Evolutionary conservation across 495 filamentous ascomycete species (phyloP), one percentile per base, ranked within the genome.

Genomic region (Cetradonia linearis): DNA sequence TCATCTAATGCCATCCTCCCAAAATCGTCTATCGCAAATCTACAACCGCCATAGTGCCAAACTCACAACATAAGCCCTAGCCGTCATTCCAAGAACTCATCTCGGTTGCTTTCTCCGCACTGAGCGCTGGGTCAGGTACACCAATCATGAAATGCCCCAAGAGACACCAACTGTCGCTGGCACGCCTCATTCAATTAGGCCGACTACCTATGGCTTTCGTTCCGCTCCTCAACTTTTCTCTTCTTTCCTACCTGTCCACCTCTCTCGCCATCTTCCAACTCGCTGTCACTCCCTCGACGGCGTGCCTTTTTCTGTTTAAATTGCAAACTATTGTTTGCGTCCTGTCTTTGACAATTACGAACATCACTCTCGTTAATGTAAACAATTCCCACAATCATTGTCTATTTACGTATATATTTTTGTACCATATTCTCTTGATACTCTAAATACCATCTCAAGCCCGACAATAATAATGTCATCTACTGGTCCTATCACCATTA

Each of bases 321-420:
- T 62, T 69, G 76, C 70, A 77, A 70, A 74, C 72, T 3, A 67
- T 73, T 63, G 71, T 77, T 70, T 78, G 73, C 72, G 76, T 78
- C 76, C 77, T 69, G 68, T 80, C 76, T 40, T 79, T 77, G 63
- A 63, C 60, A 47, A 49, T 34, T 27, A 37, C 7, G 13, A 59
- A 11, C 33, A 14, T 27, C 23, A 67, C 63, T n/a, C 54, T 65
- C 61, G 34, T 64, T 64, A 13, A 34, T 34, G 34, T 8, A 55
- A 61, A 28, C 60, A 56, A 48, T 23, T 28, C 59, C 47, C 65
- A 52, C 42, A 62, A 63, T 54, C 70, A 63, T 56, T 71, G 16
- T 34, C n/a, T 61, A 9, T 40, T 50, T 46, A 60, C 50, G 30
- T 44, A 64, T 63, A 61, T 57, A 37, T 42, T 63, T 23, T 33